phyloP scores from a whole-genome alignment of 352 stramenopile genomes.

The Phytophthora melonis region DNA sequence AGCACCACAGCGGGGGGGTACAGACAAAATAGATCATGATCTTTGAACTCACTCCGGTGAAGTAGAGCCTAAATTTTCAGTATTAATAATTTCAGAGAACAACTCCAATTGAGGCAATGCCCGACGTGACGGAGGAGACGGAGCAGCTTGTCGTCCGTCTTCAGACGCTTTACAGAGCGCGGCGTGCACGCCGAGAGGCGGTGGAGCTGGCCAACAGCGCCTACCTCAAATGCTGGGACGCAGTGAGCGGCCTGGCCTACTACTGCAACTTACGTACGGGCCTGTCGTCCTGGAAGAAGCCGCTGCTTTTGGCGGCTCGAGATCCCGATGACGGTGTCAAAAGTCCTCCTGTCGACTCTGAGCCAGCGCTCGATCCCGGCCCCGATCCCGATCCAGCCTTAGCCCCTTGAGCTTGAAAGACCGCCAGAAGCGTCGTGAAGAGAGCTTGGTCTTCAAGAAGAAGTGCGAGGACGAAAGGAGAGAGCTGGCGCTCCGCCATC shows the following conservation, averaged over 20 bases:
- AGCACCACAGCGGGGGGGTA: no score
- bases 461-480: conserved; percentile 46
- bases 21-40: no score
- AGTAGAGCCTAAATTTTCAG: neutral
- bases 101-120: neutral
- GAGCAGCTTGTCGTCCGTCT: conserved; percentile 42
- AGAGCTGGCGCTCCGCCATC: conserved; percentile 41
- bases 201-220: conserved; percentile 38
- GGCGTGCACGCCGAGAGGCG: conserved; percentile 38
- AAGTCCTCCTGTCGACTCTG: neutral
- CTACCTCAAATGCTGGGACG: conserved; percentile 65
- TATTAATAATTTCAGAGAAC: no score
- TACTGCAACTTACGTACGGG: conserved; percentile 62
- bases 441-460: conserved; percentile 47
- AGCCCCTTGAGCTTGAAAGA: conserved; percentile 37
- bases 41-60: no score
- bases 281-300: conserved; percentile 56
- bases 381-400: no score
- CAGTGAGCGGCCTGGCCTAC: conserved; percentile 49
- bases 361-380: neutral
- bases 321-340: conserved; percentile 24
- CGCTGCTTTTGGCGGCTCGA: conserved; percentile 41
- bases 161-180: conserved; percentile 46
- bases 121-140: conserved; percentile 1
- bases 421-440: conserved; percentile 33